A percentile compares a stretch with the other conserved stretches of the same genome.
These are phyloP conservation scores for Ulota crispa DNA, from an alignment of 225 moss, liverwort and hornwort species.

Conservation along the genomic window DNA sequence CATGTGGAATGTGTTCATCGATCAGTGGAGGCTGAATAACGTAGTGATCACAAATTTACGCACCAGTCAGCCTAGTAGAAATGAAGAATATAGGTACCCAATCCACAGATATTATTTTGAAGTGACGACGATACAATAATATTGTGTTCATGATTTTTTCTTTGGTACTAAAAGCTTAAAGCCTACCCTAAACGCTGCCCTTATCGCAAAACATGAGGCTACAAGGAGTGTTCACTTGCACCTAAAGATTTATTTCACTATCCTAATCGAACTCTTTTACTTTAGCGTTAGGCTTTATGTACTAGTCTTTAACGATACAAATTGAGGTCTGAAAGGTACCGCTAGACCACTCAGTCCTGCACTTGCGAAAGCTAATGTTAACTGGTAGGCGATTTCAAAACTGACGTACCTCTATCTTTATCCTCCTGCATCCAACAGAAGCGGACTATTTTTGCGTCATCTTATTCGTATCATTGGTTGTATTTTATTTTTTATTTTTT, in stretches of 20 bases:
- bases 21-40: no score
- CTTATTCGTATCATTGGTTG: constrained; percentile 12
- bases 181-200: no score
- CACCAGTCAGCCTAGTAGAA: no score
- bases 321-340: neutral
- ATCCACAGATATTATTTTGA: no score
- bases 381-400: neutral
- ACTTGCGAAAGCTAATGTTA: neutral
- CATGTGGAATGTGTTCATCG: neutral
- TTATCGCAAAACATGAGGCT: no score
- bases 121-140: no score
- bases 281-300: neutral
- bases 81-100: no score
- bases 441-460: constrained; percentile 1
- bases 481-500: neutral
- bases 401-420: neutral
- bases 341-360: constrained; percentile 6
- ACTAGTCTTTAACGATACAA: neutral
- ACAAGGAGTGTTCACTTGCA: neutral
- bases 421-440: constrained; percentile 4
- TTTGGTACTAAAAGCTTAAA: no score
- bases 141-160: no score
- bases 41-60: no score
- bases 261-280: neutral
- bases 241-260: neutral